Evolutionary conservation across 495 filamentous ascomycete species (phyloP), one percentile per base, ranked within the genome.

Genomic region (Aspergillus funiculosus): DNA sequence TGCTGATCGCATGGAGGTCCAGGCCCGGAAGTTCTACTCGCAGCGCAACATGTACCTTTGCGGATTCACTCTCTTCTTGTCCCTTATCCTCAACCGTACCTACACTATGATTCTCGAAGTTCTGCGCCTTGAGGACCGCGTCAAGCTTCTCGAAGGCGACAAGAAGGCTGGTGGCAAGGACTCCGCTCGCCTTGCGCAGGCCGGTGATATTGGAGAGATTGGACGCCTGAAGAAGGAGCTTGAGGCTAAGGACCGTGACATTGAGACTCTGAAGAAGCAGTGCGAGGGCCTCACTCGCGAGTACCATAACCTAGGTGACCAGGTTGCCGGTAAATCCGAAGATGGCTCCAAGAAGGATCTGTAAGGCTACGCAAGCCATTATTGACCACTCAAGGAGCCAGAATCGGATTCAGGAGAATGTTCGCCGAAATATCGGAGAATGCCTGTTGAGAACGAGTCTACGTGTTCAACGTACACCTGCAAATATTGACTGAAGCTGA

Each of bases 1-100:
- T 39, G 83, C 85, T 65, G 92, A 95, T 63, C 89, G 92, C 51
- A 87, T 94, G 80, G 92, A 98, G 69, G 89, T 96, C 13, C 92
- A 98, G 67, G 92, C 92, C 48, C 90, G 92, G 75, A 97, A 97
- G 68, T 98, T 98, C 77, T 98, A 98, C 80, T 94, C 90, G 48
- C 90, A 98, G 73, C 91, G 92, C 62, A 98, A 98, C 80, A 96
- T 98, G 94, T 98, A 98, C 73, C 89, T 98, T 44, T 97, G 94
- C 71, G 92, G 92, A 57, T 98, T 98, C 76, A 98, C 92, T 0
- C 85, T 97, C 48, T 98, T 98, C 82, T 82, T 98, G 44, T 96
- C 91, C 27, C 75, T 98, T 32, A 97, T 98, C 69, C 88, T 98
- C 60, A 97, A 98, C 79, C 90, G 94, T 61, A 97, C 94, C 57